Evolutionary conservation across 371 early-diverging fungal species (phyloP).

Genomic region (Mucor mucedo): DNA sequence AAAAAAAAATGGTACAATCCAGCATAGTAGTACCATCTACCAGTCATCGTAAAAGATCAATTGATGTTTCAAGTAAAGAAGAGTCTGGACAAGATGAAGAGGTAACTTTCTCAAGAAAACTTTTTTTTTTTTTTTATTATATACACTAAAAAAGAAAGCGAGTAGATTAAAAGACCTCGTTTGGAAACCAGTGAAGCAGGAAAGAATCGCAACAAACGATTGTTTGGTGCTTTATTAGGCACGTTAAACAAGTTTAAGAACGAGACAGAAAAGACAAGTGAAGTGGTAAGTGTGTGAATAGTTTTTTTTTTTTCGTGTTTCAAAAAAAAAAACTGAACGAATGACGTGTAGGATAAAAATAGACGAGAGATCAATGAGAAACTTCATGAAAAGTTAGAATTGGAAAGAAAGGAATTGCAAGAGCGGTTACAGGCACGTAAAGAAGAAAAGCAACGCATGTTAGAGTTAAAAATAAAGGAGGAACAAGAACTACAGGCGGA

Average conservation of each 20-base stretch:
- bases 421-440: constrained; percentile 47
- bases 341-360: constrained; percentile 47
- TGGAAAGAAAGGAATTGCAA: constrained; percentile 51
- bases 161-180: constrained; percentile 39
- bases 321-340: neutral
- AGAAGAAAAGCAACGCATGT: constrained; percentile 40
- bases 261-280: constrained; percentile 50
- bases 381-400: constrained; percentile 51
- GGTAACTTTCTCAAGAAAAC: neutral
- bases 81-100: neutral
- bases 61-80: neutral
- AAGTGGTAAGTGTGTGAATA: constrained; percentile 45
- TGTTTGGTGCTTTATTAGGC: constrained; percentile 63
- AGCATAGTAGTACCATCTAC: constrained; percentile 19
- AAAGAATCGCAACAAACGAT: constrained; percentile 53
- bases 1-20: constrained; percentile 23
- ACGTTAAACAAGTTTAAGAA: constrained; percentile 65
- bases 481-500: constrained; percentile 23
- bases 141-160: no score
- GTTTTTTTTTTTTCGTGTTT: neutral
- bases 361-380: constrained; percentile 57
- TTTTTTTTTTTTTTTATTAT: neutral
- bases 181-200: constrained; percentile 35
- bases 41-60: neutral
- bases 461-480: constrained; percentile 38